These are phyloP conservation scores for Cyclotella sp. DNA, from an alignment of 108 stramenopile genomes.

Conservation along the genomic window DNA sequence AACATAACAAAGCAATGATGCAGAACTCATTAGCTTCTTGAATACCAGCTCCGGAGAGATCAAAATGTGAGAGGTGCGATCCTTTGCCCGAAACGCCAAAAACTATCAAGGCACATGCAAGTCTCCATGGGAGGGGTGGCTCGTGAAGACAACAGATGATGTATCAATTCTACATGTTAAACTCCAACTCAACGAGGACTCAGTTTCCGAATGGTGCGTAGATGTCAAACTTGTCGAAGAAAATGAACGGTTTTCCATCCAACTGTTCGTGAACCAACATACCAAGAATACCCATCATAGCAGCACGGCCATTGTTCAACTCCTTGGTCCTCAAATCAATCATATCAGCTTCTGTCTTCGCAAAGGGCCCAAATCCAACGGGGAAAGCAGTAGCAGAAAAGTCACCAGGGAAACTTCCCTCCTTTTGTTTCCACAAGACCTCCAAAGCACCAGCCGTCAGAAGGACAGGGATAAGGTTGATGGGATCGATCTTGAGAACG, in stretches of 20 bases:
- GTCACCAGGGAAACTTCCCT: constrained; percentile 56
- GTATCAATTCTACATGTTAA: neutral
- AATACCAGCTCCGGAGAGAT: neutral
- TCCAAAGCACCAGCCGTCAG: constrained; percentile 42
- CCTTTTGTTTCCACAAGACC: constrained; percentile 51
- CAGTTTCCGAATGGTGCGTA: constrained; percentile 39
- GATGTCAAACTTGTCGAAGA: constrained; percentile 57
- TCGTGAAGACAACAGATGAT: neutral
- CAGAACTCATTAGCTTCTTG: too few species aligned
- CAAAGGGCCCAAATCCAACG: constrained; percentile 50
- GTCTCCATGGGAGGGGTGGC: neutral
- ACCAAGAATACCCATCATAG: constrained; percentile 92
- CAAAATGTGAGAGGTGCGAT: neutral
- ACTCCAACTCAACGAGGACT: neutral
- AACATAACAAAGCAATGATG: too few species aligned
- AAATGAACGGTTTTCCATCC: constrained; percentile 63
- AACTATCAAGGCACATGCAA: neutral
- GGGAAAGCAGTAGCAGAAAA: constrained; percentile 41
- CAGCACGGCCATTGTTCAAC: constrained; percentile 93
- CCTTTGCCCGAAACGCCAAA: neutral
- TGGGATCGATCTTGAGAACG: constrained; percentile 41
- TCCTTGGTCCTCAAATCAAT: constrained; percentile 81
- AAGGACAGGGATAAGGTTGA: constrained; percentile 41
- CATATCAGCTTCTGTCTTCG: constrained; percentile 50
- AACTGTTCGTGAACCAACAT: constrained; percentile 83